phyloP scores from a whole-genome alignment of 108 stramenopile species.

The Halocafeteria seosinensis region DNA sequence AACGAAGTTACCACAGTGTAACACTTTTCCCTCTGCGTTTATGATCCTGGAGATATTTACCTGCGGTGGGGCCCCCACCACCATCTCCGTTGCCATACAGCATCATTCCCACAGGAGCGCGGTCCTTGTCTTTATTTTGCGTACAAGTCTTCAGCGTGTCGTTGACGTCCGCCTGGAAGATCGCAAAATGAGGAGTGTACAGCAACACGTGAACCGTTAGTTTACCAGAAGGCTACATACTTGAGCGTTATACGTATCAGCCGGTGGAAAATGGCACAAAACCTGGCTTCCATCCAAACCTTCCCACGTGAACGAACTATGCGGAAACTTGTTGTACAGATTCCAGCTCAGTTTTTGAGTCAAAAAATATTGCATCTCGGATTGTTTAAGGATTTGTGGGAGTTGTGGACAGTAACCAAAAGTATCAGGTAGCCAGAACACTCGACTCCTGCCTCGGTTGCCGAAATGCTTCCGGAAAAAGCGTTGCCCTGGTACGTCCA shows the following conservation, averaged over 20 bases:
- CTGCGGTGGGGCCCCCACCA: conserved; percentile 3
- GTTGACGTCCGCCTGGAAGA: neutral
- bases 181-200: no score
- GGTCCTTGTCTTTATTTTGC: neutral
- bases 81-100: conserved; percentile 2
- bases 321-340: neutral
- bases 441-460: neutral
- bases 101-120: neutral
- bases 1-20: no score
- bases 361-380: neutral
- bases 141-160: neutral
- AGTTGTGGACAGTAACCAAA: conserved; percentile 2
- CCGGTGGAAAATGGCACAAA: conserved; percentile 1
- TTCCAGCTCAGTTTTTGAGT: conserved; percentile 5
- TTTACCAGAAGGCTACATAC: no score
- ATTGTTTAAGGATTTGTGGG: neutral
- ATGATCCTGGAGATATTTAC: no score
- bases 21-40: no score
- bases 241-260: neutral
- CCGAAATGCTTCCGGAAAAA: neutral
- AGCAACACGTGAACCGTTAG: no score
- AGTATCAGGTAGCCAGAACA: conserved; percentile 3
- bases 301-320: neutral
- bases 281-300: neutral
- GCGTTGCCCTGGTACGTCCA: no score